phyloP scores from a whole-genome alignment of 116 monocot species.

The Zostera marina region DNA sequence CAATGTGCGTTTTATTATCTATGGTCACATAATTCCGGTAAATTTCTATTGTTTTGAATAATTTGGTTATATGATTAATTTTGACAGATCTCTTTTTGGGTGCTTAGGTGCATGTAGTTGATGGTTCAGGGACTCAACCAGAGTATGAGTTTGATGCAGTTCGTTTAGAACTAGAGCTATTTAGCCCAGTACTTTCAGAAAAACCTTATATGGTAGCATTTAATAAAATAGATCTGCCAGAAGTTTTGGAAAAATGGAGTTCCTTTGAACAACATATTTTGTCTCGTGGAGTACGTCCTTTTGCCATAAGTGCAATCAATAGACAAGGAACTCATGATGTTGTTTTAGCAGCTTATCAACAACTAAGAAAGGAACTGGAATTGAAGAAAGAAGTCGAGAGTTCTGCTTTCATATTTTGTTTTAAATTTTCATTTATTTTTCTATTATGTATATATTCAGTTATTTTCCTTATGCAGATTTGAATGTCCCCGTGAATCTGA shows the following conservation, averaged over 20 bases:
- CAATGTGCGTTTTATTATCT: not conserved
- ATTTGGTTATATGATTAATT: not conserved
- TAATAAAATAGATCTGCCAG: conserved; percentile 95
- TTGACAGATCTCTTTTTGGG: not conserved
- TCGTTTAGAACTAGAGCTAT: conserved; percentile 84
- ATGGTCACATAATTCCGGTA: not conserved
- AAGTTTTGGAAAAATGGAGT: conserved; percentile 73
- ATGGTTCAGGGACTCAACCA: conserved; percentile 82
- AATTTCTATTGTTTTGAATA: not conserved
- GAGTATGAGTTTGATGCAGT: conserved; percentile 96
- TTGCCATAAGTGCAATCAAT: conserved; percentile 76
- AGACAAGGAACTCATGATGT: conserved; percentile 74
- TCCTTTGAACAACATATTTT: conserved; percentile 45
- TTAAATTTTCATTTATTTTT: not conserved
- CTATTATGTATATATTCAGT: not conserved
- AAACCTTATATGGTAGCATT: conserved; percentile 81
- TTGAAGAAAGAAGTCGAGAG: conserved; percentile 46
- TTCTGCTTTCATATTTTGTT: conserved; percentile 9
- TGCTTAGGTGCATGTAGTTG: conserved; percentile 80
- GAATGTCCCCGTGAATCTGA: conserved; percentile 31
- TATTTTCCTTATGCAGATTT: conserved; percentile 19
- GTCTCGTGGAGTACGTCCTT: conserved; percentile 29
- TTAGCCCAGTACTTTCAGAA: conserved; percentile 74
- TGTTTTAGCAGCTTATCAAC: conserved; percentile 44
- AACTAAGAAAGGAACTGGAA: conserved; percentile 42